phyloP scores from a whole-genome alignment of 768 basidiomycete species.

The Termitomyces sp. region DNA sequence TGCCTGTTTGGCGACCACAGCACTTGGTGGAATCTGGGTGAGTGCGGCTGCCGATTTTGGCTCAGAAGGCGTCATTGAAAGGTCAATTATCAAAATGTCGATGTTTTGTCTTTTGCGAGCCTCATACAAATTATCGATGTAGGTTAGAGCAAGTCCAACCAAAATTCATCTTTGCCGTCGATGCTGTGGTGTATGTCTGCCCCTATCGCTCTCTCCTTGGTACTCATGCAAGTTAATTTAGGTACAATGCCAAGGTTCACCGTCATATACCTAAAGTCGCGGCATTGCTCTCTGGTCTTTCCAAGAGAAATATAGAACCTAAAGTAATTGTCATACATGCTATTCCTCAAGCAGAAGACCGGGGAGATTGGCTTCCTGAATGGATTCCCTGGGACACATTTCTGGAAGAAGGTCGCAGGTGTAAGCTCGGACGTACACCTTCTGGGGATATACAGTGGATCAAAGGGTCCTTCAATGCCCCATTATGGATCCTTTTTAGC shows the following conservation, averaged over 20 bases:
- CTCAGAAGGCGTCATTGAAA: conserved; percentile 71
- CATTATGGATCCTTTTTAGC: conserved; percentile 86
- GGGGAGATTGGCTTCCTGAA: conserved; percentile 19
- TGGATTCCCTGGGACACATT: conserved; percentile 59
- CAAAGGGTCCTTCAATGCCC: conserved; percentile 64
- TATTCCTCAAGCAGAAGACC: conserved; percentile 27
- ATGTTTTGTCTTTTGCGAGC: background rate
- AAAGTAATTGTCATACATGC: conserved; percentile 59
- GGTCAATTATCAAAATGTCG: conserved; percentile 32
- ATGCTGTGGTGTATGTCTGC: conserved; percentile 58
- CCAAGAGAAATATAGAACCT: conserved; percentile 29
- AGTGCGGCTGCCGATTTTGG: conserved; percentile 82
- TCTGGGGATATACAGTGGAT: conserved; percentile 64
- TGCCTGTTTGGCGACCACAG: conserved; percentile 63
- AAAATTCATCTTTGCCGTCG: conserved; percentile 67
- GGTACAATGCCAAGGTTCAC: conserved; percentile 72
- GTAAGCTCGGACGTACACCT: conserved; percentile 42
- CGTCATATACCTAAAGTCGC: conserved; percentile 61
- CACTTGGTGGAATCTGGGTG: conserved; percentile 80
- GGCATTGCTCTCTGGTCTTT: conserved; percentile 52
- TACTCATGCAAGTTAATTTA: conserved; percentile 27
- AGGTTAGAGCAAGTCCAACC: conserved; percentile 81
- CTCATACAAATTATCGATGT: background rate
- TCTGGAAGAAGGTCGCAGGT: conserved; percentile 39
- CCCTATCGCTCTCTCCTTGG: background rate